Evolutionary conservation across 2,329 filamentous ascomycete genomes (phyloP), one percentile per base, ranked within the genome.

Genomic region (Diaporthe citriasiana): DNA sequence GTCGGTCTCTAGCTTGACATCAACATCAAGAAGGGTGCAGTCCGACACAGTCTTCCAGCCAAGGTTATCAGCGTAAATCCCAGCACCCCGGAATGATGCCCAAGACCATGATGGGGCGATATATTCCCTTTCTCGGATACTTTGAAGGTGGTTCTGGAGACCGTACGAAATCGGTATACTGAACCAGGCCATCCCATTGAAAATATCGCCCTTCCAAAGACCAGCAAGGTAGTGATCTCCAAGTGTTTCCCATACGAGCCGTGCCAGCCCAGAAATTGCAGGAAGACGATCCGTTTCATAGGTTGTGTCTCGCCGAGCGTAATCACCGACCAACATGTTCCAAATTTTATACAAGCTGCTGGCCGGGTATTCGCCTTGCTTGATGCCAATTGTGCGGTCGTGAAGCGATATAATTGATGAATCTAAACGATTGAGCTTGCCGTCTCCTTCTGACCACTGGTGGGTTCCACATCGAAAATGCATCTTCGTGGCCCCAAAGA

Each of bases 41-140:
- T 59, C 56, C 15, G 35, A 17, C 13, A 59, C 35, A 27, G 35
- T 40, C 35, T 25, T 4, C 35, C 56, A 25, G 56, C 12, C 12
- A n/a, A 6, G 13, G 22, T 13, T 15, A 5, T 10, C 22, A 0
- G 6, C 4, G 0, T 17, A n/a, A 50, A 8, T 3, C 13, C 22
- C 22, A 19, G 12, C 7, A 19, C 19, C 22, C n/a, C n/a, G n/a
- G 17, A 15, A 17, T 10, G 35, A 9, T 59, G 56, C 56, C 56
- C 35, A 59, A 40, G 56, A 59, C 56, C 56, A 59, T 25, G 56
- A 59, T 13, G 56, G 56, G 56, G 56, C 56, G 35, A 59, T 40
- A 19, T 40, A 59, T 13, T 25, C 22, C n/a, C n/a, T 27, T 27
- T 59, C 35, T 40, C 35, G 35, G 56, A 59, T 40, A 17, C 12